phyloP scores from a whole-genome alignment of 1,284 basidiomycete species.

The Kwoniella shivajii region DNA sequence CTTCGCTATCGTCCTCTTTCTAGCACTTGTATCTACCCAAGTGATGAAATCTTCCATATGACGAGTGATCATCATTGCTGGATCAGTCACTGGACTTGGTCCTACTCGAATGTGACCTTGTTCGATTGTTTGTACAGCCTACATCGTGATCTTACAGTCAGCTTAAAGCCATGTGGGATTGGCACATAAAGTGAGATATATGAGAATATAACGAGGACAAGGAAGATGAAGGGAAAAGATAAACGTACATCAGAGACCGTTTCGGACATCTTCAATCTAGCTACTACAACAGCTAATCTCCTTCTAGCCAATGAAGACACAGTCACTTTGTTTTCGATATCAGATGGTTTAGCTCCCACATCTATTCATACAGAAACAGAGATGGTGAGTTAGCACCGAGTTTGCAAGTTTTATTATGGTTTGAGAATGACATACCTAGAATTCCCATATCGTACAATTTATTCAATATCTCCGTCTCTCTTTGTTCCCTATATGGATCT shows the following conservation, averaged over 20 bases:
- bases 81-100: conserved; percentile 93
- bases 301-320: conserved; percentile 92
- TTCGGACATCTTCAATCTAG: conserved; percentile 91
- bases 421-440: conserved; percentile 57
- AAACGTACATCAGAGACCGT: conserved; percentile 84
- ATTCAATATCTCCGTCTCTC: conserved; percentile 83
- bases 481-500: conserved; percentile 83
- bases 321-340: conserved; percentile 91
- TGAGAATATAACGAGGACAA: conserved; percentile 5
- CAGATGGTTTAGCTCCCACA: conserved; percentile 71
- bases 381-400: neutral
- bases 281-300: conserved; percentile 89
- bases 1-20: conserved; percentile 91
- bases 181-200: too few species aligned
- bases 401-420: neutral
- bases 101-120: conserved; percentile 98
- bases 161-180: too few species aligned
- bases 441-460: conserved; percentile 99
- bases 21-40: conserved; percentile 97
- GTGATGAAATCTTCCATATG: conserved; percentile 99
- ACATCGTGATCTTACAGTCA: too few species aligned
- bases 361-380: conserved; percentile 39
- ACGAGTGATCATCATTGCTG: conserved; percentile 93
- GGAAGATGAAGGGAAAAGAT: neutral
- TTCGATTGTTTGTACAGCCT: conserved; percentile 97